Evolutionary conservation across 1,139 yeast genomes (phyloP), one percentile per base, ranked within the genome.

Genomic region (Geotrichum carabidarum): DNA sequence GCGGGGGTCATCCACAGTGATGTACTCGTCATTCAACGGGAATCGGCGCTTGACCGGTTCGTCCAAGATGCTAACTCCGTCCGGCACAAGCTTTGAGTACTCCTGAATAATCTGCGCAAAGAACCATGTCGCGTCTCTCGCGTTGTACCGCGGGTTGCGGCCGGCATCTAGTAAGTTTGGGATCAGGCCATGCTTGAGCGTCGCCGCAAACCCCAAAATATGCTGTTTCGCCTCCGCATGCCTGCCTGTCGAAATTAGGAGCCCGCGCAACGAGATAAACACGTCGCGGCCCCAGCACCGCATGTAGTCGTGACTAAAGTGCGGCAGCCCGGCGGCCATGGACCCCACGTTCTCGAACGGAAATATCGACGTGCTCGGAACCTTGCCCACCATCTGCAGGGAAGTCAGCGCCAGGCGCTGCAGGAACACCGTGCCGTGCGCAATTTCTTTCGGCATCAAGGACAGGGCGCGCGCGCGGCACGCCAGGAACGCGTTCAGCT

Each of bases 281-380:
- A 90, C 95, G 71, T 93, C 99, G 67, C 99, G 79, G 34, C 99
- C 99, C 99, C 99, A 93, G 68, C 97, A 89, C 70, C 99, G 79
- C 96, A 91, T 90, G 69, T 87, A 90, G 62, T 85, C 89, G 57
- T 79, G 80, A 65, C 94, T 83, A 70, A 93, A 93, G 71, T 91
- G 97, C 2, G 99, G 99, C 58, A 93, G 77, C 0, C 98, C 99
- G 1, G 99, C 99, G 14, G 98, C 96, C 79, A 93, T 76, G 47
- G 89, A 80, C 1, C 95, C 86, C 12, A 82, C 79, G 8, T 52
- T 57, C 32, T 76, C 74, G 50, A 74, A 74, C 0, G 98, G 95
- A 34, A 76, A 73, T 55, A 93, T 75, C 0, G 96, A 87, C 0
- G 97, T 87, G 45, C 83, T 82, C 48, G 82, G 79, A 79, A 86